These are phyloP conservation scores for Lasiosphaeria miniovina DNA, from an alignment of 495 filamentous ascomycete species.

Conservation along the genomic window DNA sequence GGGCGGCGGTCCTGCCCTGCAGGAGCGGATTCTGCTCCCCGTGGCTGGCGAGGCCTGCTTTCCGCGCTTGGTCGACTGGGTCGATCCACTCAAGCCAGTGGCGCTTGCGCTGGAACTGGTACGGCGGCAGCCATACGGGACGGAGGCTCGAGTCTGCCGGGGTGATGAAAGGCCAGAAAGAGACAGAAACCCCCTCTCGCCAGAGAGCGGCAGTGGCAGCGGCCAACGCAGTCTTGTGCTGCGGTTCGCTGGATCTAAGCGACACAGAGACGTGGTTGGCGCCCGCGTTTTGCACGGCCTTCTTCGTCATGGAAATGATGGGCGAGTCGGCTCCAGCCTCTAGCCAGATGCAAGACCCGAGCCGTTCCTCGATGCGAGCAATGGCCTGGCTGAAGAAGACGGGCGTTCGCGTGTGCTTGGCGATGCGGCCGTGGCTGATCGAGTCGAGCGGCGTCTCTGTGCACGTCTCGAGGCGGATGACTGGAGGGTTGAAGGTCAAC, in stretches of 20 bases:
- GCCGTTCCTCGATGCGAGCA: conserved; percentile 24
- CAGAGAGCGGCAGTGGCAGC: neutral
- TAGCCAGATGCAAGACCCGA: conserved; percentile 33
- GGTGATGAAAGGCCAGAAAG: conserved; percentile 23
- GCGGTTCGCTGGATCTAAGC: neutral
- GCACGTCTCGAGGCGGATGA: conserved; percentile 35
- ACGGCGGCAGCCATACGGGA: conserved; percentile 45
- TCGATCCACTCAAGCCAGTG: conserved; percentile 13
- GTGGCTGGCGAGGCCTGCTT: neutral
- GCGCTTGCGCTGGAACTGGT: conserved; percentile 48
- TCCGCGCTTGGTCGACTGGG: conserved; percentile 15
- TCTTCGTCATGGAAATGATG: conserved; percentile 30
- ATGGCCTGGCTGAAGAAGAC: conserved; percentile 36
- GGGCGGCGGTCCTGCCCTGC: neutral
- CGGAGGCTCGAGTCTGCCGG: conserved; percentile 17
- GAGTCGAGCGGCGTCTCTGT: conserved; percentile 19
- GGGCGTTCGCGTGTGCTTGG: conserved; percentile 31
- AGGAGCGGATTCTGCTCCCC: no score
- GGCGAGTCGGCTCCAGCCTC: conserved; percentile 36
- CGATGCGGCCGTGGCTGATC: conserved; percentile 19
- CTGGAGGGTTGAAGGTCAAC: conserved; percentile 28
- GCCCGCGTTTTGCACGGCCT: neutral
- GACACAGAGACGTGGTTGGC: neutral
- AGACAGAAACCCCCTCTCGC: neutral
- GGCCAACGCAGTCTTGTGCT: neutral